Evolutionary conservation across 1,139 yeast species (phyloP), one percentile per base, ranked within the genome.

Genomic region (Candida dubliniensis): DNA sequence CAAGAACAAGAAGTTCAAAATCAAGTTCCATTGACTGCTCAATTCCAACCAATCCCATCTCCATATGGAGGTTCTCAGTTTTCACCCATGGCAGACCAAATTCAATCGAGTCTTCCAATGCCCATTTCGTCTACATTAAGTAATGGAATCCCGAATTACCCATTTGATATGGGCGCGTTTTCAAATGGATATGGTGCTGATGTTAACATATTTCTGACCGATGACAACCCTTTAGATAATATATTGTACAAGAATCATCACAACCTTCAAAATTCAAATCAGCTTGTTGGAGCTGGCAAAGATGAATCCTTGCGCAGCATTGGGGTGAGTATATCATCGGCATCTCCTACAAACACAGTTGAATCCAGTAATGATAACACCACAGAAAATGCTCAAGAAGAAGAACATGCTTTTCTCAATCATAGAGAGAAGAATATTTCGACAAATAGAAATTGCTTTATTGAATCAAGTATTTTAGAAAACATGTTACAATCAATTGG

Each of bases 221-320:
- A 59, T 29, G 63, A 62, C 36, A 73, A 72, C 46, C 77, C 77
- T 0, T 57, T 73, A 27, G 78, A 71, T 40, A 76, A 70, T 26
- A 56, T 67, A 2, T 60, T 71, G 34, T 46, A 57, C 8, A 46
- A 51, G 35, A 55, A 47, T 36, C 48, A 49, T 32, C 53, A 49
- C 32, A 45, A 46, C 18, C 13, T 25, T 7, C 29, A 13, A 32
- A 44, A 38, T 15, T 30, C 13, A 30, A n/a, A 34, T 10, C 31
- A 31, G 12, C 4, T 33, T n/a, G 23, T 25, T 8, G 35, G 30
- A 13, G 10, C 34, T 13, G 18, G 27, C 14, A 18, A 34, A 25
- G 40, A 41, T 12, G 44, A 40, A 10, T 14, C 34, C n/a, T 12
- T 42, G 9, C 46, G 43, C 8, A 32, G 23, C 13, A 18, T 49